These are phyloP conservation scores for Pistacia vera DNA, from an alignment of 345 rosid genomes.

Conservation along the genomic window DNA sequence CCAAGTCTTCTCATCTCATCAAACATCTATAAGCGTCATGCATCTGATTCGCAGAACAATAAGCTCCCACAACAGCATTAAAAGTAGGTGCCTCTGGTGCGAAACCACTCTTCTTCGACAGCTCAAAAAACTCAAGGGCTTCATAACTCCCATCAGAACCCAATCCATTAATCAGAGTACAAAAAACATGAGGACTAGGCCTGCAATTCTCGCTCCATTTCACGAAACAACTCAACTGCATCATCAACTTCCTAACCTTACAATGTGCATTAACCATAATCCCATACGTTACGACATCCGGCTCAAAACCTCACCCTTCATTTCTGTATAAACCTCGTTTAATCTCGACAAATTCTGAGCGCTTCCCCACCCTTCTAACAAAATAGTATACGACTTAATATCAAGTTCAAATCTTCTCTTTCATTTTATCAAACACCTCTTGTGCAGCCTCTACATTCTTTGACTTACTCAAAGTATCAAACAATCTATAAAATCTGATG, in stretches of 20 bases:
- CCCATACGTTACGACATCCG: slow-evolving; percentile 79
- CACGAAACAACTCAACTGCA: slow-evolving; percentile 52
- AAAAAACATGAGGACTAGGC: slow-evolving; percentile 74
- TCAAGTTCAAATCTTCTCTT: slow-evolving; percentile 64
- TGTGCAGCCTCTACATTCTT: slow-evolving; percentile 72
- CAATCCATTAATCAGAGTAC: slow-evolving; percentile 76
- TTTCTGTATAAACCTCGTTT: slow-evolving; percentile 67
- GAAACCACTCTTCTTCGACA: slow-evolving; percentile 59
- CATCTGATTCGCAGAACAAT: slow-evolving; percentile 62
- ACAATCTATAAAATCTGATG: slow-evolving; percentile 63
- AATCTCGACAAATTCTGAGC: slow-evolving; percentile 58
- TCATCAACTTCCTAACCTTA: slow-evolving; percentile 56
- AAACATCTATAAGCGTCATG: slow-evolving; percentile 16
- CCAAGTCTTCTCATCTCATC: slow-evolving; percentile 69
- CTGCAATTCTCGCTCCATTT: slow-evolving; percentile 67
- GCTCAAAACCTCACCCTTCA: slow-evolving; percentile 75
- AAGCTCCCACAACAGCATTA: slow-evolving; percentile 82
- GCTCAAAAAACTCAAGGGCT: slow-evolving; percentile 62
- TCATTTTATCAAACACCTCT: slow-evolving; percentile 84
- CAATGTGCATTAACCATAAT: slow-evolving; percentile 76
- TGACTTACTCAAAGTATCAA: slow-evolving; percentile 78
- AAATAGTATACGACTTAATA: slow-evolving; percentile 70
- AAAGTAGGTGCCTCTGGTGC: slow-evolving; percentile 70
- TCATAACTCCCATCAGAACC: slow-evolving; percentile 66
- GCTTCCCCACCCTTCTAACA: slow-evolving; percentile 88